Base-by-base conservation (phyloP, 805 yeast species). In the Clavispora fructus region DNA sequence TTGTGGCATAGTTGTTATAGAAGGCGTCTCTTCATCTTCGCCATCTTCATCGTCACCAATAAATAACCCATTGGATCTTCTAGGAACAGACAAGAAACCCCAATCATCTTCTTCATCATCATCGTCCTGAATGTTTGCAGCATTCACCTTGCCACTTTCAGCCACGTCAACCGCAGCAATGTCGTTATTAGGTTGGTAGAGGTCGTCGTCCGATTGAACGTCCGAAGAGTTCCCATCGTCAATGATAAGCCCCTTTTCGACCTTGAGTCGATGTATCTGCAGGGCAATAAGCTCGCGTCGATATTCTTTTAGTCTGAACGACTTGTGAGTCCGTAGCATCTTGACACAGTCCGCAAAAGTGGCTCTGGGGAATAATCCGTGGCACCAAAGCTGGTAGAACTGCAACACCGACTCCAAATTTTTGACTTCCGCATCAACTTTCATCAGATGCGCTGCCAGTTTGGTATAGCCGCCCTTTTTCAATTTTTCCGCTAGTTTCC, bases 361-460 rank as follows among this genome's bases (percentile, higher is more conserved):
- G 14, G 59, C 59, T 23, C 48, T 39, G 6, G 59, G 59, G 45
- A 54, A 49, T 29, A 61, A 53, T 9, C 73, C 68, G 46, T 71
- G 75, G 53, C 75, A 71, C 77, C 77, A 71, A 25, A 71, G 57
- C 50, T 71, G 75, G 55, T 71, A 71, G 54, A 69, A 71, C 54
- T 70, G 72, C 30, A 71, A 52, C 1, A 69, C 61, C 1, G 68
- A 57, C 2, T 65, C 54, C 40, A 71, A 52, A 46, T 71, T 71
- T 14, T 63, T 59, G 37, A 53, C 61, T 47, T 69, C 74, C 25
- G 63, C 61, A n/a, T 64, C 66, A 14, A 55, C 50, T 41, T 60
- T 63, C n/a, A 52, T 49, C 40, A 49, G 54, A 26, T 51, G 53
- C 35, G 55, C 51, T 4, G 59, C 49, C 13, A 28, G 26, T 19